Percentiles rank a stretch among this genome's conserved stretches.
These are phyloP conservation scores for Fragilariopsis cylindrus DNA, from an alignment of 108 stramenopile genomes.

Conservation along the genomic window DNA sequence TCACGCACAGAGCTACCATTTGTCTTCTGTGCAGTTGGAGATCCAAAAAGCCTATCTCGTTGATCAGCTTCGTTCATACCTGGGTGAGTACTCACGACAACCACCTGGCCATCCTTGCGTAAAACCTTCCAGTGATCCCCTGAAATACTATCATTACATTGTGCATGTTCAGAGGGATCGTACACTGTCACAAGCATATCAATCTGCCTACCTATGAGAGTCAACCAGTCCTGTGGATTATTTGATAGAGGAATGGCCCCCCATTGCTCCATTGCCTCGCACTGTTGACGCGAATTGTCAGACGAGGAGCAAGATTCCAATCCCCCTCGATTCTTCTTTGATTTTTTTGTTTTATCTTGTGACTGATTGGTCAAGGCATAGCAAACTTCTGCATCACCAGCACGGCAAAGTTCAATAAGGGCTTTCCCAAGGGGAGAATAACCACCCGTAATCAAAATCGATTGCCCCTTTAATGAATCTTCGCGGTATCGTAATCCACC, in stretches of 20 bases:
- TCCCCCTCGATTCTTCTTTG: neutral
- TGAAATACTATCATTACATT: slow-evolving; percentile 22
- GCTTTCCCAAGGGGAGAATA: slow-evolving; percentile 64
- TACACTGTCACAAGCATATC: slow-evolving; percentile 49
- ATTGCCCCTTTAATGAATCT: slow-evolving; percentile 49
- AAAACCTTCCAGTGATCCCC: slow-evolving; percentile 44
- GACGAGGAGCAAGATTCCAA: slow-evolving; percentile 1
- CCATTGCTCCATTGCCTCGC: slow-evolving; percentile 32
- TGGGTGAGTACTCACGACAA: slow-evolving; percentile 35
- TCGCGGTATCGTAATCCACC: slow-evolving; percentile 38
- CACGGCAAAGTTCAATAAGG: slow-evolving; percentile 54
- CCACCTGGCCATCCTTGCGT: slow-evolving; percentile 34
- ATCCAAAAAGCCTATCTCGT: neutral
- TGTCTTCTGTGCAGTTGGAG: neutral
- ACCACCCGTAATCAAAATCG: slow-evolving; percentile 70
- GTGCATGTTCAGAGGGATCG: neutral
- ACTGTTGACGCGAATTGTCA: slow-evolving; percentile 26
- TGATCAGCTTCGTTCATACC: slow-evolving; percentile 20
- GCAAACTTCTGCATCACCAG: slow-evolving; percentile 58
- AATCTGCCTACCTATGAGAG: slow-evolving; percentile 47
- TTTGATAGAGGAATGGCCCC: slow-evolving; percentile 54
- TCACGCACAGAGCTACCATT: neutral
- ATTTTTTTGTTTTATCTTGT: neutral
- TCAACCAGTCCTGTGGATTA: slow-evolving; percentile 57
- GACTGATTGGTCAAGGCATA: slow-evolving; percentile 40